A percentile compares a stretch with the other conserved stretches of the same genome.
phyloP scores from a whole-genome alignment of 495 filamentous ascomycete genomes.

The Durotheca rogersii region DNA sequence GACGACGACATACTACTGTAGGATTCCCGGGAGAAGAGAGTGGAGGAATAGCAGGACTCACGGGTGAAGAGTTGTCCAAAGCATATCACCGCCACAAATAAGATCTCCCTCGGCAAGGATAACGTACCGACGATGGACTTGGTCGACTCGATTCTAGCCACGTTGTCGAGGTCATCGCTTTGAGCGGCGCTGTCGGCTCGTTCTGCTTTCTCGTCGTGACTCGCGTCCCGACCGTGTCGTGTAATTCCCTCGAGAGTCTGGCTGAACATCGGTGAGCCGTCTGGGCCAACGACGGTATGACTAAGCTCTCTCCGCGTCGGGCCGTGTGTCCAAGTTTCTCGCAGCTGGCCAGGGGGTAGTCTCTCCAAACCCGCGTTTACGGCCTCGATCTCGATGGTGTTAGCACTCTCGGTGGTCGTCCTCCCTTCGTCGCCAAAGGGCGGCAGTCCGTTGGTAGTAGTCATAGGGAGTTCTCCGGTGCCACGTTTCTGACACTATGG shows the following conservation, averaged over 20 bases:
- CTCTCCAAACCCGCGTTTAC: too few species aligned
- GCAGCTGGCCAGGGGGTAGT: too few species aligned
- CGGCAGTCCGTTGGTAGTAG: too few species aligned
- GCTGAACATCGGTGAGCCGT: constrained; percentile 6
- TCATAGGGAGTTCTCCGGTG: too few species aligned
- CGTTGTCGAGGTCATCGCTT: constrained; percentile 4
- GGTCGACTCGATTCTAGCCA: constrained; percentile 10
- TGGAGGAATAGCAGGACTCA: constrained; percentile 10
- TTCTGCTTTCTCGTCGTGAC: constrained; percentile 18
- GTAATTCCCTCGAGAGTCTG: constrained; percentile 3
- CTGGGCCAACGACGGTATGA: background rate
- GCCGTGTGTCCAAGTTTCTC: too few species aligned
- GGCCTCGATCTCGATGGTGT: too few species aligned
- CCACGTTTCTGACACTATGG: too few species aligned
- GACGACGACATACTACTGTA: too few species aligned
- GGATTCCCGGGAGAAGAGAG: too few species aligned
- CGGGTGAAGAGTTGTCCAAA: constrained; percentile 46
- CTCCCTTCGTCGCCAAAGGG: too few species aligned
- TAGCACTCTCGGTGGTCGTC: too few species aligned
- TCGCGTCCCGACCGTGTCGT: constrained; percentile 16
- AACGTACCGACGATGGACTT: constrained; percentile 29
- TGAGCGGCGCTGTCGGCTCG: background rate
- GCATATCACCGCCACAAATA: constrained; percentile 48
- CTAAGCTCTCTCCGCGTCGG: background rate
- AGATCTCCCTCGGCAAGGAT: constrained; percentile 39